Evolutionary conservation across 1,139 yeast species (phyloP), one percentile per base, ranked within the genome.

Genomic region (Dujonia santamariae): DNA sequence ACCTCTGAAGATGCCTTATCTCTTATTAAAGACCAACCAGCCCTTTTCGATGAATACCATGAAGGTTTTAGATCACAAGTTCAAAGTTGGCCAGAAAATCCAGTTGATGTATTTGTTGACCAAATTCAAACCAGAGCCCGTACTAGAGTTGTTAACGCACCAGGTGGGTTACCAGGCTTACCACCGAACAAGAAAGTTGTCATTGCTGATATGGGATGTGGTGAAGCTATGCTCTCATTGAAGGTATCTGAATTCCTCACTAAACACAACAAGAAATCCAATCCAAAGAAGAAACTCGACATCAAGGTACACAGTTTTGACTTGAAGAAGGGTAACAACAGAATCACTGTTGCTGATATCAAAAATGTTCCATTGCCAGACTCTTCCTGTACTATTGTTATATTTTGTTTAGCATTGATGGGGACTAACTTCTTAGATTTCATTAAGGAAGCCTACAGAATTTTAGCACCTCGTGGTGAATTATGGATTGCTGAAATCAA

Each of bases 151-250:
- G 79, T 88, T 4, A 86, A 84, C 57, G 96, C 97, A 0, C 97
- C 97, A 1, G 97, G 97, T 44, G 97, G 97, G 2, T 67, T 90
- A 39, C 96, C 96, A 2, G 92, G 92, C 13, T 54, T 74, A 30
- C 21, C 18, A 6, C 52, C 64, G 2, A 51, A 54, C 32, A 72
- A 69, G 39, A 63, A 66, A 36, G 80, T 88, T 25, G 87, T 84
- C 2, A 74, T 92, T 37, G 97, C 97, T 0, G 98, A 92, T 62
- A 88, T 92, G 97, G 98, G 98, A 9, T 92, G 98, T 59, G 98
- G 98, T 34, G 98, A 92, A 58, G 97, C 97, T 0, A 85, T 84
- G 50, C 68, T 92, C 30, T 80, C 96, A 1, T 58, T 72, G 25
- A 85, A 86, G 44, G 71, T 87, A 26, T 62, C 66, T 30, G 67